Conservation (phyloP, 169 alveolate species). For the Plasmodium gaboni region DNA sequence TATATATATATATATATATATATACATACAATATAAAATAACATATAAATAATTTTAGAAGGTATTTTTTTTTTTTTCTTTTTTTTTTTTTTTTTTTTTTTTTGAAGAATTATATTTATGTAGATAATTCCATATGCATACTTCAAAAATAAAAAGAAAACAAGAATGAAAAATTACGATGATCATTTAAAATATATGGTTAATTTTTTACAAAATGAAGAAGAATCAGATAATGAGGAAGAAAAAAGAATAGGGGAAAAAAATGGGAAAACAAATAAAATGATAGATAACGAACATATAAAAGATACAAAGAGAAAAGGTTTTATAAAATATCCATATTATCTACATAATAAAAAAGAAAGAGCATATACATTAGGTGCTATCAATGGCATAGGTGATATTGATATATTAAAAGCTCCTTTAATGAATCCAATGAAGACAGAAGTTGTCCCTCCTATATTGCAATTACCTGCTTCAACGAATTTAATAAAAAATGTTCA, state of each 20-base stretch:
- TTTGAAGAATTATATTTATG: too few species aligned
- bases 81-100: too few species aligned
- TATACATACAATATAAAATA: too few species aligned
- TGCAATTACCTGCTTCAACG: constrained; percentile 63
- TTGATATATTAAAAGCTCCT: constrained; percentile 61
- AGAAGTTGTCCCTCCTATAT: constrained; percentile 49
- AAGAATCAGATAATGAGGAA: constrained; percentile 17
- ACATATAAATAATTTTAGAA: too few species aligned
- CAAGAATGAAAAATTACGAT: too few species aligned
- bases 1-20: too few species aligned
- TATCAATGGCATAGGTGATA: constrained; percentile 64
- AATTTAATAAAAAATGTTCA: constrained; percentile 73
- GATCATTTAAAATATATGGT: too few species aligned
- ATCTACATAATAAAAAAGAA: constrained; percentile 38
- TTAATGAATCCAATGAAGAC: constrained; percentile 52
- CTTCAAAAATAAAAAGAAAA: too few species aligned
- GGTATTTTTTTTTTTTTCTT: too few species aligned
- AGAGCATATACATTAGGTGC: constrained; percentile 71
- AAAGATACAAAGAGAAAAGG: constrained; percentile 18
- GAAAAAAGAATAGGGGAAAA: constrained; percentile 10
- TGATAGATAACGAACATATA: constrained; percentile 9
- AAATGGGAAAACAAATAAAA: constrained; percentile 28
- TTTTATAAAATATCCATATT: constrained; percentile 9
- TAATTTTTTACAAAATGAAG: too few species aligned
- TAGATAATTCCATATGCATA: too few species aligned